phyloP scores from a whole-genome alignment of 306 rosid species.

The Cicer cuneatum region DNA sequence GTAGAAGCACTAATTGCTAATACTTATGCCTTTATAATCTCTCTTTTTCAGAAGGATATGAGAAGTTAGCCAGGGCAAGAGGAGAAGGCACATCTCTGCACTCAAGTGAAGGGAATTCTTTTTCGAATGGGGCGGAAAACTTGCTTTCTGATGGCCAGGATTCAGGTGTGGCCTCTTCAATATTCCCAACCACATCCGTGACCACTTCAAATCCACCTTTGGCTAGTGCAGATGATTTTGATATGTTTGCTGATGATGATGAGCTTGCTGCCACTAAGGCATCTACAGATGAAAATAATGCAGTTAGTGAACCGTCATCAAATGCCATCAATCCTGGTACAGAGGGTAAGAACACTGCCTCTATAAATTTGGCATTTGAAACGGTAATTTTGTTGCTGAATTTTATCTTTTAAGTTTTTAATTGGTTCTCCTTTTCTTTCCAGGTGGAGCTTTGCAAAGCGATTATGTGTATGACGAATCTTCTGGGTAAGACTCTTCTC shows the following conservation, averaged over 20 bases:
- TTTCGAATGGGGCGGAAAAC: conserved; percentile 46
- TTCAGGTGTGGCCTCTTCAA: conserved; percentile 51
- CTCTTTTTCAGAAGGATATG: conserved; percentile 81
- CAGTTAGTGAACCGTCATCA: conserved; percentile 50
- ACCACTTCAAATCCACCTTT: conserved; percentile 44
- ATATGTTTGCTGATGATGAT: conserved; percentile 86
- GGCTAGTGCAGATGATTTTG: conserved; percentile 59
- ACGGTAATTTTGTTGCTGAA: conserved; percentile 17
- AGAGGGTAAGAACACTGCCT: conserved; percentile 51
- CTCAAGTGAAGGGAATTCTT: conserved; percentile 52
- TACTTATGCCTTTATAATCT: conserved; percentile 29
- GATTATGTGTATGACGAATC: conserved; percentile 72
- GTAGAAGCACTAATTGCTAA: conserved; percentile 13
- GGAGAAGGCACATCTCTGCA: conserved; percentile 56
- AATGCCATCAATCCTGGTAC: conserved; percentile 43
- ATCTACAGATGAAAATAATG: conserved; percentile 56
- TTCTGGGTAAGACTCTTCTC: conserved; percentile 61
- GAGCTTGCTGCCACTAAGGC: conserved; percentile 54
- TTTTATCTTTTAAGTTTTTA: conserved; percentile 24
- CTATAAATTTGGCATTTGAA: conserved; percentile 33
- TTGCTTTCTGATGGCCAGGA: conserved; percentile 49
- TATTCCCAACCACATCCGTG: conserved; percentile 30
- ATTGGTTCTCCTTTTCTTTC: conserved; percentile 36
- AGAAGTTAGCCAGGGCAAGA: conserved; percentile 63
- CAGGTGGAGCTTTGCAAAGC: conserved; percentile 58